Conservation (phyloP, 1,284 basidiomycete species). For the Inonotus hispidus region DNA sequence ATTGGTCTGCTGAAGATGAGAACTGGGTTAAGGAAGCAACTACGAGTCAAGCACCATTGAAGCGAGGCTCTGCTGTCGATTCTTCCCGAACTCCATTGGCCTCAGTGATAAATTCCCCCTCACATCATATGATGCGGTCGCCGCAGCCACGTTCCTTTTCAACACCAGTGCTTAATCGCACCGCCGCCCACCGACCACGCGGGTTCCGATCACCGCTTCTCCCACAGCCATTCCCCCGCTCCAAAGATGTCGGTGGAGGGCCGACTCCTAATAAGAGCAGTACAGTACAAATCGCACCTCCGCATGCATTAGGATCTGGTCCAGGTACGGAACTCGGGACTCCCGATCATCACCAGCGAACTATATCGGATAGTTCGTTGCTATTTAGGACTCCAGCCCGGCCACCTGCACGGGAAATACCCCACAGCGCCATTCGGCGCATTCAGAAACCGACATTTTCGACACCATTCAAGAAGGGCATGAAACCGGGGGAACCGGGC, state of each 20-base stretch:
- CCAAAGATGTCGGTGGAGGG: constrained; percentile 24
- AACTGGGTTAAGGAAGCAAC: neutral
- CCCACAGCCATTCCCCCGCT: constrained; percentile 7
- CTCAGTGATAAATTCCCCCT: constrained; percentile 3
- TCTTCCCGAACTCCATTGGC: constrained; percentile 3
- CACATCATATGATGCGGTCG: neutral
- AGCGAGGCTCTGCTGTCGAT: neutral
- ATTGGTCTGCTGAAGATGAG: constrained; percentile 46
- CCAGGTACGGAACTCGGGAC: neutral
- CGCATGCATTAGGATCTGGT: constrained; percentile 11
- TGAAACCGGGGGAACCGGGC: constrained; percentile 50
- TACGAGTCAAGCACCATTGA: neutral
- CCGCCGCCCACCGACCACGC: constrained; percentile 15
- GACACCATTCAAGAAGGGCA: constrained; percentile 65
- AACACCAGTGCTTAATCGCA: neutral
- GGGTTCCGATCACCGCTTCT: constrained; percentile 54
- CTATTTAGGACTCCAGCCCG: constrained; percentile 28
- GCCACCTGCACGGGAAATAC: constrained; percentile 32
- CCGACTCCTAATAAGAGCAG: constrained; percentile 8
- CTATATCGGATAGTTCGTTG: neutral
- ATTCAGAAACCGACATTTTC: constrained; percentile 41
- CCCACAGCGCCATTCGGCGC: constrained; percentile 25
- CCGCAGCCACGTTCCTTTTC: constrained; percentile 13
- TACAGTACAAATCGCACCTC: neutral
- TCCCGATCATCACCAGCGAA: neutral